Evolutionary conservation across 371 early-diverging fungal species (phyloP), one percentile per base, ranked within the genome.

Genomic region (Syncephalis plumigaleata): DNA sequence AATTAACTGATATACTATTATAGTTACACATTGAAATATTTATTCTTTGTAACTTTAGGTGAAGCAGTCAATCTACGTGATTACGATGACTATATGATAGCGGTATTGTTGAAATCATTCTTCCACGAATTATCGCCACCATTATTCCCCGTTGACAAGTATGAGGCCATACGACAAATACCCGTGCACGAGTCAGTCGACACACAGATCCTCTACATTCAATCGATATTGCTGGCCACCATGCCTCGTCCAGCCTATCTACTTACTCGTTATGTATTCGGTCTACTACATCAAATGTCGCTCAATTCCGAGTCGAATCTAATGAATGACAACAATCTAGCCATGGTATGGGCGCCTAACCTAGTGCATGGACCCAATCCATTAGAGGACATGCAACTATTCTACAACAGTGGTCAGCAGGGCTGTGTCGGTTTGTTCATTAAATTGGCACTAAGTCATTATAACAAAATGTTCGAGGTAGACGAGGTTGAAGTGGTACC

Each of bases 301-400:
- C 58, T 66, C 1, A 55, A 77, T 53, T 56, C 65, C 1, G 61
- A 60, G 15, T 55, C 54, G 8, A 94, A 86, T 54, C 64, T 70
- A 36, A 94, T 94, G 95, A 81, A 75, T 18, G 55, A 77, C 2
- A 65, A 73, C 47, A 94, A 89, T 55, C 60, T 94, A 52, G 81
- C 89, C 0, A 69, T 90, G 22, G 89, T 94, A 3, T 84, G 82
- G 68, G 65, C 87, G 5, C 91, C 91, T 4, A 92, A 88, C 48
- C 63, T 94, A 51, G 73, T 87, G 13, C 63, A 77, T 26, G 73
- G 79, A 9, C 73, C 65, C 9, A 68, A 78, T 54, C 72, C 75
- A 9, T 52, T 70, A 44, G 60, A 60, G 43, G 80, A 76, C 52
- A 61, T 76, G 31, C 31, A 31, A 11, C 31, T 31, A 31, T 31